Base-by-base conservation (phyloP, 768 basidiomycete genomes). In the Hypsizygus marmoreus region DNA sequence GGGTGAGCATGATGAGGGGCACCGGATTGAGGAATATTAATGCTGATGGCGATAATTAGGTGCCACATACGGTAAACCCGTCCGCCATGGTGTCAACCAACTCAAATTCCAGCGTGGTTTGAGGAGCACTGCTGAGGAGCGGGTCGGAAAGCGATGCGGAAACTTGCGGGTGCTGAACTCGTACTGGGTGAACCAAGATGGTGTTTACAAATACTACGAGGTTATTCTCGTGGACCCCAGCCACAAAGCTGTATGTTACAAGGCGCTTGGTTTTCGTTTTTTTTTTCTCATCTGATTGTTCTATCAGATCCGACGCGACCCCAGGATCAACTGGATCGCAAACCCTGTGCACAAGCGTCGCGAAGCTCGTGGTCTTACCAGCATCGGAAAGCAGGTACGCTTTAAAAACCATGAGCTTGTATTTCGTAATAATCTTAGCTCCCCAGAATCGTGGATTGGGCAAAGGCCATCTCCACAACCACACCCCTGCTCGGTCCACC, bases 171-270 rank as follows among this genome's bases (percentile, higher is more conserved):
- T 99, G 55, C 67, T 97, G 61, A 97, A 95, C 76, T 97, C 95
- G 36, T 98, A 98, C 81, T 99, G 97, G 97, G 76, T 99, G 64
- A 98, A 98, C 74, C 93, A 95, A 74, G 94, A 97, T 65, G 93
- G 94, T 71, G 91, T 97, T 23, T 97, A 95, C 84, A 97, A 95
- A 70, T 97, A 97, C 78, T 99, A 84, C 75, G 97, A 99, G 69
- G 92, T 99, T 62, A 98, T 99, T 67, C 82, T 97, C 55, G 95
- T 99, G 48, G 97, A 99, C 64, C 93, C 93, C 49, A 85, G 67
- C 65, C 92, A 95, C 77, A 95, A 93, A 66, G 92, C 90, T 60
- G 92, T 94, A 65, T 61, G 91, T n/a, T 72, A 6, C 11, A 39
- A 23, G 31, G 25, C 25, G 4, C 14, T 33, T 24, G 30, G 17